These are phyloP conservation scores for Lichenothelia convexa DNA, from an alignment of 495 filamentous ascomycete genomes.

Conservation along the genomic window DNA sequence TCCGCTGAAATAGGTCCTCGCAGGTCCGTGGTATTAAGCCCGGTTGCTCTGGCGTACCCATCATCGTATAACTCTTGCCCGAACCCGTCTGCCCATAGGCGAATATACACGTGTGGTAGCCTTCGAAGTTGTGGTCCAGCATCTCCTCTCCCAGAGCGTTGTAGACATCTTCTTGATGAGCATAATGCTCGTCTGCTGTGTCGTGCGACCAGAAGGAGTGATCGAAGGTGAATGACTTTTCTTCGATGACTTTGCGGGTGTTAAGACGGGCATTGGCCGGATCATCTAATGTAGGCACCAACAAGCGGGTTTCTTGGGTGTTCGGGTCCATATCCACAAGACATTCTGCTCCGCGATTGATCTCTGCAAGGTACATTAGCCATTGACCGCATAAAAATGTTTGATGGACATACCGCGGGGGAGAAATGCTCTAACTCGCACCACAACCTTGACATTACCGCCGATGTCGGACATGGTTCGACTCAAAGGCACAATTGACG, in stretches of 20 bases:
- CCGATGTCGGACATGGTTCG: conserved; percentile 31
- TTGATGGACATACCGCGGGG: conserved; percentile 54
- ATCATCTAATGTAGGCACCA: conserved; percentile 43
- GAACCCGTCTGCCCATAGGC: conserved; percentile 97
- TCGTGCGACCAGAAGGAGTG: conserved; percentile 95
- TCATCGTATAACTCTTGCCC: conserved; percentile 98
- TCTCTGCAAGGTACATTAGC: no score
- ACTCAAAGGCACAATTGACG: conserved; percentile 10
- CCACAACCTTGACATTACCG: conserved; percentile 88
- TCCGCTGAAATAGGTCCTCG: conserved; percentile 87
- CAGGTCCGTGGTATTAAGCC: conserved; percentile 96
- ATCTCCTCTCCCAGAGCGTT: conserved; percentile 90
- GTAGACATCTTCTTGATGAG: conserved; percentile 84
- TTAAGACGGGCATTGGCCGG: conserved; percentile 48
- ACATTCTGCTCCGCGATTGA: conserved; percentile 60
- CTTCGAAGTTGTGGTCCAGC: conserved; percentile 97
- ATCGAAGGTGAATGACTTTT: conserved; percentile 89
- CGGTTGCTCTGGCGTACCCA: conserved; percentile 75
- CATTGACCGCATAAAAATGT: no score
- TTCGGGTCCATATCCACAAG: conserved; percentile 78
- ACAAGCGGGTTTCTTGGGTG: conserved; percentile 64
- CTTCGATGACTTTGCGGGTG: conserved; percentile 59
- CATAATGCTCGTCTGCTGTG: conserved; percentile 53
- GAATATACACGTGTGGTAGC: conserved; percentile 98
- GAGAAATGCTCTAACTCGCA: conserved; percentile 77